A percentile compares a stretch with the other conserved stretches of the same genome.
Evolutionary conservation across 495 filamentous ascomycete species (phyloP).

Genomic region (Penicillium simplicissimum): DNA sequence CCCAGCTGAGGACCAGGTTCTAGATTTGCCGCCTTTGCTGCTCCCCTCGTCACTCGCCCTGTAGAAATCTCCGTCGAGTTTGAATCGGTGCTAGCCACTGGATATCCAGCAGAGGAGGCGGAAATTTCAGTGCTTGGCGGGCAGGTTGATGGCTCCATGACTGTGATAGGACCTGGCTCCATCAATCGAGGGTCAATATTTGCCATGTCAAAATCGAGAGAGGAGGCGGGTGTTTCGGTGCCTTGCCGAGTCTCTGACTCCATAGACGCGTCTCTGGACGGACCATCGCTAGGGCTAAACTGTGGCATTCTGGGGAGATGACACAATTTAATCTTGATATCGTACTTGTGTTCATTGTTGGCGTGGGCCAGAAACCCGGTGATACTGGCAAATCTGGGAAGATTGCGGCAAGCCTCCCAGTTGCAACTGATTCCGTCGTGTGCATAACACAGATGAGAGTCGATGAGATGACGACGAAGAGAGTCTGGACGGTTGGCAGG

Average conservation of each 20-base stretch:
- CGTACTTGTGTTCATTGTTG: conserved; percentile 22
- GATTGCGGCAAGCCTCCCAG: conserved; percentile 25
- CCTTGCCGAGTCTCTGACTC: conserved; percentile 21
- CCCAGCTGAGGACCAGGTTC: conserved; percentile 11
- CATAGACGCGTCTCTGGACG: conserved; percentile 18
- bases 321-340: conserved; percentile 31
- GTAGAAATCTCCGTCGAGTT: conserved; percentile 14
- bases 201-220: conserved; percentile 19
- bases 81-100: conserved; percentile 8
- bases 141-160: conserved; percentile 4
- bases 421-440: conserved; percentile 31
- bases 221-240: conserved; percentile 26
- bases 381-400: conserved; percentile 26
- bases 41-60: conserved; percentile 18
- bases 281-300: conserved; percentile 17
- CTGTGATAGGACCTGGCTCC: conserved; percentile 9
- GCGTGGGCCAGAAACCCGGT: conserved; percentile 34
- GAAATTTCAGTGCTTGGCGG: conserved; percentile 9
- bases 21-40: conserved; percentile 17
- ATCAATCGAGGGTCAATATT: conserved; percentile 28
- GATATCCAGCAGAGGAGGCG: conserved; percentile 15
- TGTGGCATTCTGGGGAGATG: conserved; percentile 21
- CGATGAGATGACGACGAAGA: conserved; percentile 34
- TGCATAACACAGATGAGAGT: conserved; percentile 25
- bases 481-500: conserved; percentile 12